Conservation (phyloP, 192 early-diverging fungal genomes). For the Rhizophagus sp. region DNA sequence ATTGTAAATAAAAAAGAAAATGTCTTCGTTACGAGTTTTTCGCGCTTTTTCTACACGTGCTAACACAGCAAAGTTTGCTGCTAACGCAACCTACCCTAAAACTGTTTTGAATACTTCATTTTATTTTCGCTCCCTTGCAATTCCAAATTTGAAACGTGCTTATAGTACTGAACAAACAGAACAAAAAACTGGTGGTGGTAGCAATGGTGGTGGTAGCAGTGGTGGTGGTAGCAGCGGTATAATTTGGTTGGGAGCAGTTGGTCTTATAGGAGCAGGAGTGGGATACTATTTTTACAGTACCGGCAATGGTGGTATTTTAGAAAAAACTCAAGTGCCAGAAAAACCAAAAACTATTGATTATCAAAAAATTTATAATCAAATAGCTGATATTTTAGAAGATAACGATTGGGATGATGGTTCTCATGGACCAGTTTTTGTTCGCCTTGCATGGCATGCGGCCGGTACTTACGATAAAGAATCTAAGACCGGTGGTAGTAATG, state of each 20-base stretch:
- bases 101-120: neutral
- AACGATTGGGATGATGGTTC: conserved; percentile 81
- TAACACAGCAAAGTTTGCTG: neutral
- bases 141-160: neutral
- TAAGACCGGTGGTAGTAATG: conserved; percentile 73
- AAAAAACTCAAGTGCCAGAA: conserved; percentile 30
- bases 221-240: neutral
- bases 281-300: conserved; percentile 7
- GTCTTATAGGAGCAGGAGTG: conserved; percentile 8
- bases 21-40: conserved; percentile 16
- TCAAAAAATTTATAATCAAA: conserved; percentile 73
- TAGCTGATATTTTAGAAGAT: conserved; percentile 74
- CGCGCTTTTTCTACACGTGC: conserved; percentile 2
- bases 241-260: neutral
- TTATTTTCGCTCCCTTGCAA: neutral
- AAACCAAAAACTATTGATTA: conserved; percentile 62
- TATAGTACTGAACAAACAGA: neutral
- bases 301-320: neutral
- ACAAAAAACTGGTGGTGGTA: conserved; percentile 3
- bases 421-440: conserved; percentile 75
- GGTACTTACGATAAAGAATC: conserved; percentile 74
- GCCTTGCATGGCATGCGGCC: conserved; percentile 84
- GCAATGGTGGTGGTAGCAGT: neutral
- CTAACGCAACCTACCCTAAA: neutral
- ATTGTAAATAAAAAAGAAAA: neutral